Conservation (phyloP, 164 flowering plant genomes). For the Cinnamomum chago region DNA sequence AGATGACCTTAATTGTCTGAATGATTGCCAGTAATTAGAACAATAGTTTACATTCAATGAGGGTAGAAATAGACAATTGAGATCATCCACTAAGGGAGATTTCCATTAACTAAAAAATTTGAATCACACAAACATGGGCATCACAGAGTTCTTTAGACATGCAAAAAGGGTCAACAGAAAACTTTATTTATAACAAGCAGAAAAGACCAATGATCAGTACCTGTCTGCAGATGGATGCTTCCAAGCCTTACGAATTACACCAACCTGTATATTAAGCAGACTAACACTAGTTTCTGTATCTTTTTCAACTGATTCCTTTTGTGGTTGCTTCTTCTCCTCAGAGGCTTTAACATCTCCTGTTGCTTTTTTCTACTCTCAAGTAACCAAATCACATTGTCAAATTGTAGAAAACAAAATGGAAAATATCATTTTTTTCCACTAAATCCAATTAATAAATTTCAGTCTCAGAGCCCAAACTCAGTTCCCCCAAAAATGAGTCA, state of each 20-base stretch:
- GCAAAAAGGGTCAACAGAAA: not conserved
- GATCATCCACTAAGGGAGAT: not conserved
- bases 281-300: slow-evolving; percentile 67
- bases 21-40: not conserved
- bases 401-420: not conserved
- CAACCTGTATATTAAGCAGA: slow-evolving; percentile 84
- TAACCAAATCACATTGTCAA: slow-evolving; percentile 8
- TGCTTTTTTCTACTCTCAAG: slow-evolving; percentile 35
- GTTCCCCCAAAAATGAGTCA: too few species aligned
- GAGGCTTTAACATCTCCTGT: slow-evolving; percentile 34
- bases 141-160: not conserved
- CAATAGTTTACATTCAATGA: not conserved
- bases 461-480: too few species aligned
- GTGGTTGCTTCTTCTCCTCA: slow-evolving; percentile 58
- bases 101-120: not conserved
- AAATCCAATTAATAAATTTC: too few species aligned
- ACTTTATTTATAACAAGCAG: not conserved
- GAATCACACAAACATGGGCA: not conserved
- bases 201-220: slow-evolving; percentile 27
- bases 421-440: not conserved
- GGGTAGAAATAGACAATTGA: not conserved
- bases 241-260: slow-evolving; percentile 86
- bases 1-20: not conserved
- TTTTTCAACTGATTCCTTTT: slow-evolving; percentile 48
- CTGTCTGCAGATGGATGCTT: slow-evolving; percentile 99